Percentiles rank a stretch among this genome's conserved stretches.
These are phyloP conservation scores for Digitaria exilis DNA, from an alignment of 202 grass and related monocot species.

Conservation along the genomic window DNA sequence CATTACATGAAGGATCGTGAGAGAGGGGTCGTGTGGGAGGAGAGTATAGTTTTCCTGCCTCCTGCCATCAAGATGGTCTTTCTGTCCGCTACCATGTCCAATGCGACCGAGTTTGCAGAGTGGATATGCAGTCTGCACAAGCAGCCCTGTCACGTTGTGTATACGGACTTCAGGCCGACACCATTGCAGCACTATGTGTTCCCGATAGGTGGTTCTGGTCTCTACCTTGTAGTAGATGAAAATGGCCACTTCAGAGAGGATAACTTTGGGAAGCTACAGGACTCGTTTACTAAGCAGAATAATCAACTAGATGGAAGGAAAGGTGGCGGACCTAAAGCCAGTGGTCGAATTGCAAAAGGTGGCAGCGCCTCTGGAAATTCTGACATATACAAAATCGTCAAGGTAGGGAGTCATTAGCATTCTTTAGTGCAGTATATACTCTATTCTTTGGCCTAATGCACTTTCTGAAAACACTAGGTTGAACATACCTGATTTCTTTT, in stretches of 20 bases:
- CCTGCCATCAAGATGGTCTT: constrained; percentile 99
- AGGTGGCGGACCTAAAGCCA: constrained; percentile 58
- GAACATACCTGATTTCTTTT: background rate
- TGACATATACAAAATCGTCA: constrained; percentile 98
- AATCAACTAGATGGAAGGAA: constrained; percentile 61
- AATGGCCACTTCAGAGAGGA: constrained; percentile 95
- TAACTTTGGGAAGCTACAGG: constrained; percentile 90
- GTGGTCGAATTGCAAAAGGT: constrained; percentile 87
- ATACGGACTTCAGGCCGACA: constrained; percentile 97
- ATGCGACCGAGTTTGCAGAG: constrained; percentile 98
- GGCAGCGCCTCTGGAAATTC: constrained; percentile 79
- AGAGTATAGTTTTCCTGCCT: constrained; percentile 94
- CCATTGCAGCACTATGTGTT: constrained; percentile 97
- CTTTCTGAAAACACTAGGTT: constrained; percentile 32
- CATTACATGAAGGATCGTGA: constrained; percentile 99
- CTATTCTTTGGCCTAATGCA: constrained; percentile 23
- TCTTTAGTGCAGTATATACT: constrained; percentile 20
- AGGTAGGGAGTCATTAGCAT: constrained; percentile 50
- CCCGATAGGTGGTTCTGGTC: constrained; percentile 82
- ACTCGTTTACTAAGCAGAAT: constrained; percentile 75
- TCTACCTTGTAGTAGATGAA: constrained; percentile 97
- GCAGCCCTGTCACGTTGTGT: constrained; percentile 96
- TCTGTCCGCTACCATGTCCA: constrained; percentile 96
- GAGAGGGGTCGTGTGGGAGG: constrained; percentile 96
- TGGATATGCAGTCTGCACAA: constrained; percentile 98